Percentiles rank a stretch among this genome's conserved stretches.
These are phyloP conservation scores for Coix lacrymajobi DNA, from an alignment of 176 grass and related monocot species.

Conservation along the genomic window DNA sequence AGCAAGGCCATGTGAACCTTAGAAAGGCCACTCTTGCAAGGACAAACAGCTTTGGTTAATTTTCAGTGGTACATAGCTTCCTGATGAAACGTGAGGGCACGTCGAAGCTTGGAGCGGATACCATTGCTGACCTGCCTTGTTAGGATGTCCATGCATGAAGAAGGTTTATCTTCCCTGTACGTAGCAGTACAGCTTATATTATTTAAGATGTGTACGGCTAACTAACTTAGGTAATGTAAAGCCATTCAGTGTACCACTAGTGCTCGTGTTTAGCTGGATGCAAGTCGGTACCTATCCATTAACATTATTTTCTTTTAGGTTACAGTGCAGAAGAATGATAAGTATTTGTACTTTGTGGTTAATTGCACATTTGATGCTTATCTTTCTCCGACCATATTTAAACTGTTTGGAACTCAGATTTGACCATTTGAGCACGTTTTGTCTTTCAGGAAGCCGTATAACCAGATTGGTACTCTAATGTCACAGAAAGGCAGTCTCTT, in stretches of 20 bases:
- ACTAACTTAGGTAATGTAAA: background rate
- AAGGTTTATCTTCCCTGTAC: background rate
- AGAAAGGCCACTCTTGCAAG: background rate
- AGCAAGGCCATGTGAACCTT: slow-evolving; percentile 39
- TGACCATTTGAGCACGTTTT: background rate
- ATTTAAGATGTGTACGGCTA: background rate
- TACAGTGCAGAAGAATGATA: background rate
- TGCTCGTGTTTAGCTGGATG: background rate
- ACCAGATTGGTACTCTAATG: background rate
- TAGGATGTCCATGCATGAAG: background rate
- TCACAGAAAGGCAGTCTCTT: background rate
- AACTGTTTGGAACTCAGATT: background rate
- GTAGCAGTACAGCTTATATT: slow-evolving; percentile 8
- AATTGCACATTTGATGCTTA: background rate
- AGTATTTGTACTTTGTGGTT: background rate
- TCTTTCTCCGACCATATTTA: background rate
- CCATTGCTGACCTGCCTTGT: background rate
- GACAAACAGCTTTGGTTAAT: background rate
- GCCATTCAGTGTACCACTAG: background rate
- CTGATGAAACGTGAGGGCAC: slow-evolving; percentile 23
- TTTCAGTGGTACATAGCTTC: background rate
- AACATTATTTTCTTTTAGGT: background rate
- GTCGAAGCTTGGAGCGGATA: slow-evolving; percentile 11
- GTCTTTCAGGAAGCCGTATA: background rate
- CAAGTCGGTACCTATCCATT: background rate